Percentiles rank a stretch among this genome's conserved stretches.
These are phyloP conservation scores for Phytophthora tubulina DNA, from an alignment of 352 stramenopile species.

Conservation along the genomic window DNA sequence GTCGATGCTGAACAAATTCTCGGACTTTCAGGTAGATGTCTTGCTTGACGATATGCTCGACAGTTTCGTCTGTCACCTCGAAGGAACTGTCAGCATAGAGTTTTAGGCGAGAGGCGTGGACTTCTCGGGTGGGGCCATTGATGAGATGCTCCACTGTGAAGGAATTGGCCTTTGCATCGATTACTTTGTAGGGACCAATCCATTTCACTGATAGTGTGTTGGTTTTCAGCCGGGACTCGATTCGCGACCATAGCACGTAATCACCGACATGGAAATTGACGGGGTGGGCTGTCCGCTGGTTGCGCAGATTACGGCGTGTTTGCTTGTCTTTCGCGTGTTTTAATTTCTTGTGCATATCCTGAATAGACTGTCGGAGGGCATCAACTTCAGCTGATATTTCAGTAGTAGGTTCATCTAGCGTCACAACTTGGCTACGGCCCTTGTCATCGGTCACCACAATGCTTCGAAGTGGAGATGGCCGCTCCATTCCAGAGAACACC, in stretches of 20 bases:
- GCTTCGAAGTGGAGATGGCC: not conserved
- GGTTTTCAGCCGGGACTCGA: not conserved
- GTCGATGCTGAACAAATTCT: not conserved
- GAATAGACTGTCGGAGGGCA: not conserved
- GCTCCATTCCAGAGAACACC: not conserved
- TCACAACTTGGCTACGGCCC: not conserved
- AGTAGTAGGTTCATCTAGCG: not conserved
- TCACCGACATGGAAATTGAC: slow-evolving; percentile 1
- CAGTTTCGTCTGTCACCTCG: not conserved
- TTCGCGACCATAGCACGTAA: not conserved
- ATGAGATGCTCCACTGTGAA: not conserved
- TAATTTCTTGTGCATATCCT: not conserved
- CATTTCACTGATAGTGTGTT: slow-evolving; percentile 3
- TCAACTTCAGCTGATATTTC: not conserved
- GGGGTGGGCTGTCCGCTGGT: not conserved
- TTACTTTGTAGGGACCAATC: not conserved
- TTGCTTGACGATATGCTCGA: not conserved
- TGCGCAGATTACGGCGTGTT: not conserved
- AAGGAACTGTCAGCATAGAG: not conserved
- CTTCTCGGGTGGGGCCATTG: not conserved
- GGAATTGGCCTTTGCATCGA: slow-evolving; percentile 1
- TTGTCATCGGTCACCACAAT: not conserved
- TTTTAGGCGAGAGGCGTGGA: slow-evolving; percentile 1
- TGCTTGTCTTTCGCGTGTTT: not conserved
- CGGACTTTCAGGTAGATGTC: not conserved